phyloP scores from a whole-genome alignment of 345 rosid species.

The Gossypioides kirkii region DNA sequence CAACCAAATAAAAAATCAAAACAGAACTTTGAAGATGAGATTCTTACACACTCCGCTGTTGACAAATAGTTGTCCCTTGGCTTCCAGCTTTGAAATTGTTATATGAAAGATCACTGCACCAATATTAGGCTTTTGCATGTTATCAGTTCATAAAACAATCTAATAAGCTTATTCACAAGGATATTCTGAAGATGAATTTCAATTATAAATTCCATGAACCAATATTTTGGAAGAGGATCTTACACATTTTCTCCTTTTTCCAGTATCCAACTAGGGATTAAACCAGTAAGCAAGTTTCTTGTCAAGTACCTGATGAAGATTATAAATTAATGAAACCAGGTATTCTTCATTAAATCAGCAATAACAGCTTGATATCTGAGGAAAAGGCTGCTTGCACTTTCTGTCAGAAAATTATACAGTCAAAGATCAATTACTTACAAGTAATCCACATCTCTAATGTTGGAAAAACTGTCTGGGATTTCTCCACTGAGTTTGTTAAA shows the following conservation, averaged over 20 bases:
- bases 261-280: slow-evolving; percentile 26
- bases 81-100: slow-evolving; percentile 20
- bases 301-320: slow-evolving; percentile 27
- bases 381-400: background rate
- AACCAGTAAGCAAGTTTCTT: slow-evolving; percentile 33
- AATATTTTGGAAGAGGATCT: slow-evolving; percentile 4
- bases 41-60: slow-evolving; percentile 20
- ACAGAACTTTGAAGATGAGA: background rate
- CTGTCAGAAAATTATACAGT: background rate
- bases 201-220: background rate
- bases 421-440: slow-evolving; percentile 13
- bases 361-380: background rate
- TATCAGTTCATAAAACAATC: background rate
- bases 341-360: background rate
- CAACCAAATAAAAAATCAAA: background rate
- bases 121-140: background rate
- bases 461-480: slow-evolving; percentile 17
- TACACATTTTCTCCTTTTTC: slow-evolving; percentile 14
- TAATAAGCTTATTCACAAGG: background rate
- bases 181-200: background rate
- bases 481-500: slow-evolving; percentile 38
- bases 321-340: background rate
- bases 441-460: background rate
- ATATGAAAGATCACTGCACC: slow-evolving; percentile 36
- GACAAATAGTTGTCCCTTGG: slow-evolving; percentile 6